Evolutionary conservation across 305 asterid species (phyloP).

Genomic region (Andrographis paniculata): DNA sequence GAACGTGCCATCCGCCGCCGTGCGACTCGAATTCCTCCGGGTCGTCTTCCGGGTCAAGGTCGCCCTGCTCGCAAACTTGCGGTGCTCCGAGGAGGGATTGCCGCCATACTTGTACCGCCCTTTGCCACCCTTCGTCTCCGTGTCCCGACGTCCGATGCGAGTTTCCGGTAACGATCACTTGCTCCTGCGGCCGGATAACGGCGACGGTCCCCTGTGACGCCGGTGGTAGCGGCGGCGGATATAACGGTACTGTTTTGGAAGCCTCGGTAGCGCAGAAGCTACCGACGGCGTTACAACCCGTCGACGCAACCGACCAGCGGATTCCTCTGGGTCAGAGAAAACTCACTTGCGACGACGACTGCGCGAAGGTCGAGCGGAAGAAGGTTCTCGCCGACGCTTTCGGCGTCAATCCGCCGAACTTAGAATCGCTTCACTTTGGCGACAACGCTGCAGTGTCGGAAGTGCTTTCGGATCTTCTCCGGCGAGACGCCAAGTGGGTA

Average conservation of each 20-base stretch:
- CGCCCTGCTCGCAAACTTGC: slow-evolving; percentile 83
- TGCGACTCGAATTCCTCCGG: slow-evolving; percentile 58
- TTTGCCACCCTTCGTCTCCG: slow-evolving; percentile 66
- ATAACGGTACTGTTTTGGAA: slow-evolving; percentile 46
- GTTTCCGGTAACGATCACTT: slow-evolving; percentile 66
- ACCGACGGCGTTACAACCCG: slow-evolving; percentile 59
- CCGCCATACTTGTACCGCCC: slow-evolving; percentile 77
- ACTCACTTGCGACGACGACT: slow-evolving; percentile 81
- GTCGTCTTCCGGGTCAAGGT: slow-evolving; percentile 31
- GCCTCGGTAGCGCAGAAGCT: slow-evolving; percentile 67
- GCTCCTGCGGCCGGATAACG: slow-evolving; percentile 74
- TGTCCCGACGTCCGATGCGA: slow-evolving; percentile 91
- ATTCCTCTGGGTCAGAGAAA: slow-evolving; percentile 81
- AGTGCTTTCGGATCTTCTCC: slow-evolving; percentile 71
- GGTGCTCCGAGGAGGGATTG: slow-evolving; percentile 97
- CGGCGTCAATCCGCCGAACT: slow-evolving; percentile 50
- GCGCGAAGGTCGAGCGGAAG: slow-evolving; percentile 73
- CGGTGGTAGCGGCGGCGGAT: slow-evolving; percentile 51
- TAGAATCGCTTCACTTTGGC: slow-evolving; percentile 81
- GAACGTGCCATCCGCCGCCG: slow-evolving; percentile 76
- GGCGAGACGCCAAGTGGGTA: slow-evolving; percentile 94
- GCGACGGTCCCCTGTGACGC: slow-evolving; percentile 87
- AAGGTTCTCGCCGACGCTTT: slow-evolving; percentile 94
- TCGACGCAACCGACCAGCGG: slow-evolving; percentile 54
- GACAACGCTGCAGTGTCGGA: slow-evolving; percentile 65